phyloP scores from a whole-genome alignment of 192 early-diverging fungal species.

The Rhizophagus sp. region DNA sequence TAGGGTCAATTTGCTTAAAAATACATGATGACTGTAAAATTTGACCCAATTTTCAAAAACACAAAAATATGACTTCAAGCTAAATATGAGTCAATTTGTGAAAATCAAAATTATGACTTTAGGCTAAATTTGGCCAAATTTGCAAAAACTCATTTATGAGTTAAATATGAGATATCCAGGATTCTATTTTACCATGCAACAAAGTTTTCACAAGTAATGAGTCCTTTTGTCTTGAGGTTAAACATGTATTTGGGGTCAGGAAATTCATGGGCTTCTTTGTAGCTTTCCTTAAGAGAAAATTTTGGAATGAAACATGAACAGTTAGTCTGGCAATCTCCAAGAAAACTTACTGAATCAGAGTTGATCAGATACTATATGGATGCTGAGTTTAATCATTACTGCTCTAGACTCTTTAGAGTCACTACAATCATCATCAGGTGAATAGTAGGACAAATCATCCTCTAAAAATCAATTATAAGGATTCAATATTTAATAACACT shows the following conservation, averaged over 20 bases:
- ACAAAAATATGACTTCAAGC: no score
- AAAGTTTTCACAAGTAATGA: no score
- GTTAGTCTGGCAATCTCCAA: conserved; percentile 8
- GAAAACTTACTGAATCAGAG: conserved; percentile 24
- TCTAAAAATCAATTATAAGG: conserved; percentile 21
- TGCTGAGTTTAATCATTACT: conserved; percentile 13
- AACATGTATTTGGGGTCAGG: conserved; percentile 19
- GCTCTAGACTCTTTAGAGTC: conserved; percentile 23
- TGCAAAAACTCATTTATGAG: no score
- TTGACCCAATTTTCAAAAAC: no score
- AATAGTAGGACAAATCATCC: conserved; percentile 14
- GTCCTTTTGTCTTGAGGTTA: background rate
- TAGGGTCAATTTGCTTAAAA: no score
- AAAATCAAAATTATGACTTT: no score
- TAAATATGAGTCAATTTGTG: no score
- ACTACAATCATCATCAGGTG: conserved; percentile 13
- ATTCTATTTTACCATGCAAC: no score
- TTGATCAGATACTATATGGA: conserved; percentile 20
- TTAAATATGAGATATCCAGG: no score
- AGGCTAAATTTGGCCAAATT: no score
- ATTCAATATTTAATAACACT: conserved; percentile 28
- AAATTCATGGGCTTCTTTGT: conserved; percentile 21
- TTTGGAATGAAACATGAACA: background rate
- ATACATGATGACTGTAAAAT: no score
- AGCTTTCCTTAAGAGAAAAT: conserved; percentile 18